Evolutionary conservation across 2,329 filamentous ascomycete genomes (phyloP).

Genomic region (Fusarium sp.): DNA sequence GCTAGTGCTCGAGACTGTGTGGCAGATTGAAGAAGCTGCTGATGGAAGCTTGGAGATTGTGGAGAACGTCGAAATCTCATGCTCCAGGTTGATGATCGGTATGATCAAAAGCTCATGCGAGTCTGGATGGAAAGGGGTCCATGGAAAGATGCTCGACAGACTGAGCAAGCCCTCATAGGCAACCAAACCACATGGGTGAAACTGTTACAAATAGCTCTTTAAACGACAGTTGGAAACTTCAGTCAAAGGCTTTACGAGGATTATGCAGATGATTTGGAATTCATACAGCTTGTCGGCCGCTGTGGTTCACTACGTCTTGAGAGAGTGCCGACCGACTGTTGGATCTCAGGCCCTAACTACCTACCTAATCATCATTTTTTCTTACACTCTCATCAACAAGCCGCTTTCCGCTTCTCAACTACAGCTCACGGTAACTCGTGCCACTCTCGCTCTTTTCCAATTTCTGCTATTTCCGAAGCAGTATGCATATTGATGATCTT

Average conservation of each 20-base stretch:
- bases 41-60: slow-evolving; percentile 58
- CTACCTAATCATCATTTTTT: too few relatives aligned
- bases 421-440: too few relatives aligned
- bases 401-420: too few relatives aligned
- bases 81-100: slow-evolving; percentile 63
- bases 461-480: too few relatives aligned
- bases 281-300: neutral
- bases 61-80: slow-evolving; percentile 64
- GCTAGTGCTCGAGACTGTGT: slow-evolving; percentile 67
- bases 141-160: slow-evolving; percentile 60
- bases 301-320: neutral
- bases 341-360: too few relatives aligned
- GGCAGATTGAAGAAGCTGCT: slow-evolving; percentile 56
- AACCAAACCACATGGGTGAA: neutral
- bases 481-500: too few relatives aligned
- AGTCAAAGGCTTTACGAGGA: too few relatives aligned
- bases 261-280: neutral
- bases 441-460: too few relatives aligned
- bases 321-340: too few relatives aligned
- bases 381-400: too few relatives aligned
- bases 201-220: neutral
- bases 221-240: neutral
- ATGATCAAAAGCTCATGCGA: slow-evolving; percentile 66
- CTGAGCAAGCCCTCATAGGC: slow-evolving; percentile 48
- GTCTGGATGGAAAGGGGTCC: slow-evolving; percentile 63